phyloP scores from a whole-genome alignment of 495 filamentous ascomycete species.

The Aspergillus carlsbadensis region DNA sequence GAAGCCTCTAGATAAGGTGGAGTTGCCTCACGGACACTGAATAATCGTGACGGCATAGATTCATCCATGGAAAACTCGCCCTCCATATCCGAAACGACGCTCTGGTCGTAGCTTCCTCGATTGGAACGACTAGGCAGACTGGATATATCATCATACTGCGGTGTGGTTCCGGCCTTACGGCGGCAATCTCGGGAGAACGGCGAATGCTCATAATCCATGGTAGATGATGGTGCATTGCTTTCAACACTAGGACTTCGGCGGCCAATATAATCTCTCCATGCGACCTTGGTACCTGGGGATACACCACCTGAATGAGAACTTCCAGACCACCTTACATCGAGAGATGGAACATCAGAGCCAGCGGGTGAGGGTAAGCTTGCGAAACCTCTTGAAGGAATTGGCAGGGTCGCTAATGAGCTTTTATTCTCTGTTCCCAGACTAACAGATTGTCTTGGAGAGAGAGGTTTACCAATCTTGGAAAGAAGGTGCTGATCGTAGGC shows the following conservation, averaged over 20 bases:
- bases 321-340: conserved; percentile 41
- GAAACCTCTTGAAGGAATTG: conserved; percentile 38
- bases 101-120: conserved; percentile 62
- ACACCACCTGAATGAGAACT: conserved; percentile 46
- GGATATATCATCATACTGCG: conserved; percentile 48
- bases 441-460: conserved; percentile 57
- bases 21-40: conserved; percentile 60
- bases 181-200: conserved; percentile 34
- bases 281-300: conserved; percentile 44
- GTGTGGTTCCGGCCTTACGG: conserved; percentile 42
- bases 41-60: conserved; percentile 51
- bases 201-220: conserved; percentile 40
- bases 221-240: conserved; percentile 46
- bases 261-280: conserved; percentile 45
- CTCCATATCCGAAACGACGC: conserved; percentile 61
- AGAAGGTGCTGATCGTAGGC: conserved; percentile 78
- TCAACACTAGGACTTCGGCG: conserved; percentile 52
- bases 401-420: conserved; percentile 48
- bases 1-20: conserved; percentile 41
- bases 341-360: conserved; percentile 41
- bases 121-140: conserved; percentile 49
- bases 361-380: conserved; percentile 47
- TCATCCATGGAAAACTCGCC: conserved; percentile 69
- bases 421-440: conserved; percentile 53
- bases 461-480: conserved; percentile 68